Evolutionary conservation across 768 basidiomycete genomes (phyloP), one percentile per base, ranked within the genome.

Genomic region (Russula vinacea): DNA sequence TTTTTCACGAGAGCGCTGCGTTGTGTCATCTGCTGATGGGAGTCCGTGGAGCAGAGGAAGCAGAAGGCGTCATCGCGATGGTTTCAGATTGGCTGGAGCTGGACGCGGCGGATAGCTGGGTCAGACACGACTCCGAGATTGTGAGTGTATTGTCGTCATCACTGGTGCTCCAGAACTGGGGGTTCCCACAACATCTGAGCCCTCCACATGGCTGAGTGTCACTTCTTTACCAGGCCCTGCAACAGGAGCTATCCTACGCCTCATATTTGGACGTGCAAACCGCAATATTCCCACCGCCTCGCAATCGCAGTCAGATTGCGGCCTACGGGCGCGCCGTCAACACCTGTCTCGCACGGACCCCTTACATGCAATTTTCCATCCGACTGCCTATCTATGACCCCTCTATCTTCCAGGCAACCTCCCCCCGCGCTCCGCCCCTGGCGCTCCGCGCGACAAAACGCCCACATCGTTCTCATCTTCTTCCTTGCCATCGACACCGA

Each of bases 61-160:
- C 86, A 11, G 86, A 89, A 64, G 81, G 81, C 32, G 77, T 90
- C 42, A 84, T 91, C 16, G 88, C 80, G 5, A 83, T 97, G 73
- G 81, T 90, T 9, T 94, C 94, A 2, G 92, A 95, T 60, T 99
- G 97, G 97, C 81, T 99, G 3, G 93, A 97, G 74, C 80, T 99
- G 44, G 97, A 99, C 76, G 88, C 92, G 9, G 78, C 84, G 0
- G 94, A 98, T 75, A 92, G 94, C 70, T 93, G 95, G 81, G 87
- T 98, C 59, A 85, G 97, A 51, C 92, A 96, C 70, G 97, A 99
- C 72, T 89, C 94, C 51, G 97, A 96, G 76, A 90, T 96, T 60
- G 94, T 94, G 74, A 76, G 89, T 80, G 52, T 57, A 29, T 49
- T 37, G 14, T 58, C 19, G 19, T 64, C 24, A n/a, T 62, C 45